These are phyloP conservation scores for Jimgerdemannia flammicorona DNA, from an alignment of 192 early-diverging fungal species.

Conservation along the genomic window DNA sequence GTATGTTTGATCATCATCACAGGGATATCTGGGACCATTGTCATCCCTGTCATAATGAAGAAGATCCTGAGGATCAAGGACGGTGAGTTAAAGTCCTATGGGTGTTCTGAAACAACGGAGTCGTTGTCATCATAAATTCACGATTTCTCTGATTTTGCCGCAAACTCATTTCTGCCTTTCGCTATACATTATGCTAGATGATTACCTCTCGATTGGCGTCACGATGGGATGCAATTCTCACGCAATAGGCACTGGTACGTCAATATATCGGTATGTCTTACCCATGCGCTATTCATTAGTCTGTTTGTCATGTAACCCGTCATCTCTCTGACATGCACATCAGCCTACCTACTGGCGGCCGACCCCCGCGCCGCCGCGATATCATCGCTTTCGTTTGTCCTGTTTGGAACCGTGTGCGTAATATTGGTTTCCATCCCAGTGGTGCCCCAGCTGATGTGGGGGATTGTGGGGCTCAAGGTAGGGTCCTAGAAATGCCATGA, in stretches of 20 bases:
- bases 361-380: conserved; percentile 9
- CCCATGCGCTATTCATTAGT: background rate
- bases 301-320: background rate
- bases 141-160: background rate
- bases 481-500: no score
- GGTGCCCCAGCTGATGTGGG: background rate
- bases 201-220: conserved; percentile 21
- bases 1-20: conserved; percentile 18
- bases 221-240: conserved; percentile 23
- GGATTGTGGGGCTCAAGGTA: conserved; percentile 3
- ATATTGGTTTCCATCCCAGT: conserved; percentile 9
- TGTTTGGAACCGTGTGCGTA: conserved; percentile 15
- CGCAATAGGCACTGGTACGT: conserved; percentile 16
- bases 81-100: background rate
- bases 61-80: conserved; percentile 4
- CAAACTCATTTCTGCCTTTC: no score
- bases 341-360: background rate
- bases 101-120: background rate
- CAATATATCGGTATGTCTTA: background rate
- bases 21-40: conserved; percentile 15
- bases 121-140: background rate
- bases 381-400: conserved; percentile 14
- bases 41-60: background rate
- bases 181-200: conserved; percentile 2
- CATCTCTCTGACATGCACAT: background rate